Evolutionary conservation across 176 grass and related monocot genomes (phyloP), one percentile per base, ranked within the genome.

Genomic region (Aegilops longissima): DNA sequence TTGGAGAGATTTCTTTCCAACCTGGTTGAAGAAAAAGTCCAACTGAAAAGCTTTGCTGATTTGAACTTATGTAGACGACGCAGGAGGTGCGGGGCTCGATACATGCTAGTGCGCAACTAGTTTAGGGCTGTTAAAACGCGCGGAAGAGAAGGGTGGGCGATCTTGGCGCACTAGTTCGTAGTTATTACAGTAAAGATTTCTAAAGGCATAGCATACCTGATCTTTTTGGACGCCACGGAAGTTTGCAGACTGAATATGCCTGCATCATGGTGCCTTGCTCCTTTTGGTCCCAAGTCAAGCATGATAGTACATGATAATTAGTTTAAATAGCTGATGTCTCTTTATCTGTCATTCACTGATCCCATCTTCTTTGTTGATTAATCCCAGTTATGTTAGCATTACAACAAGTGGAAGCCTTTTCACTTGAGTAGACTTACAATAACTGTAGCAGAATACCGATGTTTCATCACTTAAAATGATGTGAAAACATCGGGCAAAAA

Each of bases 1-100:
- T 84, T 90, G 85, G 78, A 61, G 72, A 93, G 91, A 93, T 93
- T 93, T 93, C 82, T 85, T 90, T 78, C 81, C 85, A 78, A 81
- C 71, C 52, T 35, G 52, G 81, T 45, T 77, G 84, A 79, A 86
- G 73, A 74, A 65, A 77, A 93, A 90, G 91, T 88, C 85, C 73
- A 82, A 87, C 77, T 56, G 2, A 69, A 88, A 87, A 79, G 81
- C n/a, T 85, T 85, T 73, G 66, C 54, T 79, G 47, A 89, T 83
- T 76, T 87, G 88, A 93, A 90, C 88, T 87, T 77, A 73, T 38
- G 71, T 66, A 78, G 64, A 51, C 81, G 64, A 51, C 81, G 85
- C 91, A 81, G 77, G 70, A 67, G 80, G 80, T 35, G 67, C 40
- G 72, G 77, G 33, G 62, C 40, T 85, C 73, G 71, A 86, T 78